Evolutionary conservation across 352 stramenopile species (phyloP).

Genomic region (Elongisporangium senticosum): DNA sequence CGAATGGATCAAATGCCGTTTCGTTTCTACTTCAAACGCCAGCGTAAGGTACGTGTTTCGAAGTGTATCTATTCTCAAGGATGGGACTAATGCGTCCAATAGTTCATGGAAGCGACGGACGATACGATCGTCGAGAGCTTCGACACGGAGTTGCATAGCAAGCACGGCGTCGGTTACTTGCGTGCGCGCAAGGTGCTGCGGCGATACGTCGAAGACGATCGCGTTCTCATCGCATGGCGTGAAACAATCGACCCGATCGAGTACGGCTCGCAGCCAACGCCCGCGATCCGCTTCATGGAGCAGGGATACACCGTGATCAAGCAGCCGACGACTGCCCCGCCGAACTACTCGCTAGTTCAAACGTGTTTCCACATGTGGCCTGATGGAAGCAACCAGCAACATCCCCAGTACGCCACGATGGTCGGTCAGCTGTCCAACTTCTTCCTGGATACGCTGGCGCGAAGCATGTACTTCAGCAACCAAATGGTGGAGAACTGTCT

Average conservation of each 20-base stretch:
- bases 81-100: background rate
- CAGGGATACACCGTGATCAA: slow-evolving; percentile 31
- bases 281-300: slow-evolving; percentile 26
- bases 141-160: slow-evolving; percentile 30
- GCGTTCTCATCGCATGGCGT: slow-evolving; percentile 34
- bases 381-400: slow-evolving; percentile 4
- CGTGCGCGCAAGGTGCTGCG: slow-evolving; percentile 29
- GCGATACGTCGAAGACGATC: slow-evolving; percentile 22
- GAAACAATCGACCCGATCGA: slow-evolving; percentile 31
- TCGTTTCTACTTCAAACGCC: slow-evolving; percentile 31
- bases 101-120: slow-evolving; percentile 20
- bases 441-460: background rate
- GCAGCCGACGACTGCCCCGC: slow-evolving; percentile 11
- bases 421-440: background rate
- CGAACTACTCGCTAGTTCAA: slow-evolving; percentile 22
- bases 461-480: slow-evolving; percentile 8
- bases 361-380: slow-evolving; percentile 32
- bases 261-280: slow-evolving; percentile 23
- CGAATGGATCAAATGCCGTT: slow-evolving; percentile 29
- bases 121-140: slow-evolving; percentile 35
- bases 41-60: slow-evolving; percentile 6
- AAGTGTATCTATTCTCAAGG: background rate
- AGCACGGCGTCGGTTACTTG: slow-evolving; percentile 24
- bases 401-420: background rate
- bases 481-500: slow-evolving; percentile 28